These are phyloP conservation scores for Penicillium riverlandense DNA, from an alignment of 495 filamentous ascomycete genomes.

Conservation along the genomic window DNA sequence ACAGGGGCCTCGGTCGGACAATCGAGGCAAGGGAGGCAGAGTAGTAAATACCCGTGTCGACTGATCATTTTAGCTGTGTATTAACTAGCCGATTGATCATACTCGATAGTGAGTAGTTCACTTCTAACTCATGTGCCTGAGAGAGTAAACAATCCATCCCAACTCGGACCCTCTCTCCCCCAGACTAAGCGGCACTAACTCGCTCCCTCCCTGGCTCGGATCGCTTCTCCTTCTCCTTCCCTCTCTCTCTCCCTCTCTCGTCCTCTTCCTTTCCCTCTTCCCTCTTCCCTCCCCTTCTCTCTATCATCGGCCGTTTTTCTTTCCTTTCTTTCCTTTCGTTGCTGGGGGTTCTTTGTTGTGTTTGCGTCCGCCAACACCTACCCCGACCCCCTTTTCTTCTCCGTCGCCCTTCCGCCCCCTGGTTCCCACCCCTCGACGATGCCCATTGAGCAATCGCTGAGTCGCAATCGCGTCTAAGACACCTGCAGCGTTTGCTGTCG, in stretches of 20 bases:
- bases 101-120: background rate
- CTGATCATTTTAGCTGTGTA: no score
- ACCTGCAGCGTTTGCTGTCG: no score
- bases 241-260: conserved; percentile 10
- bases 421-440: no score
- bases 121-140: no score
- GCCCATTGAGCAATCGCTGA: no score
- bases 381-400: background rate
- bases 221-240: conserved; percentile 1
- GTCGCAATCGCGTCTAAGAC: no score
- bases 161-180: conserved; percentile 16
- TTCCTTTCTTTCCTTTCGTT: conserved; percentile 2
- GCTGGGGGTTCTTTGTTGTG: background rate
- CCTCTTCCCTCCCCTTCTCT: conserved; percentile 1
- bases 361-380: background rate
- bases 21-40: no score
- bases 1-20: no score
- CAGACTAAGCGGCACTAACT: conserved; percentile 15
- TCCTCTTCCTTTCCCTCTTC: conserved; percentile 2
- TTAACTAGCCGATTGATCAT: background rate
- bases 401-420: background rate
- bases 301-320: background rate
- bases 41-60: no score
- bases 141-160: background rate
- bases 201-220: background rate